These are phyloP conservation scores for Choanephora cucurbitarum DNA, from an alignment of 371 early-diverging fungal species.

Conservation along the genomic window DNA sequence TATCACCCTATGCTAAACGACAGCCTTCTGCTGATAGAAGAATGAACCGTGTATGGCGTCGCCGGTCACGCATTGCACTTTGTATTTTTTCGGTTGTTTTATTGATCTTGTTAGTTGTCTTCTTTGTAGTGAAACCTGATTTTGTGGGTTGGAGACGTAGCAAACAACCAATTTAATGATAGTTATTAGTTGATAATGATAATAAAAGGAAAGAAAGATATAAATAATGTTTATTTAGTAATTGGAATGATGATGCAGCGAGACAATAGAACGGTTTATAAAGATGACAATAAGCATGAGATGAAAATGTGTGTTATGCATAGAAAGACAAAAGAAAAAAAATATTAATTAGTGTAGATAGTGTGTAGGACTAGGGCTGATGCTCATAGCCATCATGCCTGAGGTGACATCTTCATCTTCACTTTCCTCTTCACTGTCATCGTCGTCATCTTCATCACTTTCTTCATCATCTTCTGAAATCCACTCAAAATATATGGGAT, in stretches of 20 bases:
- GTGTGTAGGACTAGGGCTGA: conserved; percentile 58
- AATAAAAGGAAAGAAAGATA: background rate
- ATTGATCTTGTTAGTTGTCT: conserved; percentile 14
- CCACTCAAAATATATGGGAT: conserved; percentile 72
- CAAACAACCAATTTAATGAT: background rate
- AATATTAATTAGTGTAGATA: conserved; percentile 25
- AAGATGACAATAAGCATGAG: background rate
- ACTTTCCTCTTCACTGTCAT: conserved; percentile 36
- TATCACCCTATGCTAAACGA: conserved; percentile 14
- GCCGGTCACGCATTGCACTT: conserved; percentile 26
- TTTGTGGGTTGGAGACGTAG: conserved; percentile 26
- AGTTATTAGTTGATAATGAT: background rate
- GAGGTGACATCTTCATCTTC: conserved; percentile 49
- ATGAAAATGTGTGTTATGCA: background rate
- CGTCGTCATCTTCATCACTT: conserved; percentile 34
- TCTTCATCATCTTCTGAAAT: conserved; percentile 54
- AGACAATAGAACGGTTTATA: background rate
- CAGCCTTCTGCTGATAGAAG: conserved; percentile 20
- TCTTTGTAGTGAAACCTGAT: conserved; percentile 27
- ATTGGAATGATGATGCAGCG: conserved; percentile 2
- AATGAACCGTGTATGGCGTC: conserved; percentile 26
- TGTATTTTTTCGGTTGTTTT: conserved; percentile 16
- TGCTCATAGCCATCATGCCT: conserved; percentile 63
- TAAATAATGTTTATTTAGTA: background rate
- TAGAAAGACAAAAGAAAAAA: background rate